Evolutionary conservation across 2,329 filamentous ascomycete species (phyloP), one percentile per base, ranked within the genome.

Genomic region (Pseudogymnoascus sp.): DNA sequence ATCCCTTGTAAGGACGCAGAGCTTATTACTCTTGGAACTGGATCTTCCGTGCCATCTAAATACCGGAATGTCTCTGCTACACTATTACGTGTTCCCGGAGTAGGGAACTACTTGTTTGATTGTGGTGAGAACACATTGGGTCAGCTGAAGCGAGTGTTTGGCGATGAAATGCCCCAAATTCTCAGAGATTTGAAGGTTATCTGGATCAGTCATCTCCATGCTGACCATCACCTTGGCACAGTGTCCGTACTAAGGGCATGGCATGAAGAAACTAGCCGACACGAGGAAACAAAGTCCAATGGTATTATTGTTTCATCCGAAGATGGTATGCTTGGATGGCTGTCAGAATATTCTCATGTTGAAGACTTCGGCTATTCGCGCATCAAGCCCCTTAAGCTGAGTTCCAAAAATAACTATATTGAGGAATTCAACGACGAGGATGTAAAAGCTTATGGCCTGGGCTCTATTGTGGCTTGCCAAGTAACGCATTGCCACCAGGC

Each of bases 11-110:
- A 83, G 35, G 87, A 97, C 68, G 85, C 87, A 0, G 92, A 97
- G 73, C 84, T 99, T 57, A 87, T 92, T 38, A 85, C 92, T 1
- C 82, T 99, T 0, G 94, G 94, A 5, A 99, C 94, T 2, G 94
- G 94, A 7, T 97, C 93, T 2, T 89, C 93, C 0, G 72, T 89
- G 14, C 94, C 94, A 1, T 96, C 91, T 35, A 95, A 95, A 72
- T 94, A 97, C 73, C 89, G 94, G 68, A 99, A 97, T 72, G 94
- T 99, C 18, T 96, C 93, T 9, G 86, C 87, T 1, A 97, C 92
- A 0, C 79, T 99, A 4, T 76, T 99, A 47, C 84, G 89, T 12
- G 87, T 96, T 2, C 94, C 94, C 6, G 89, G 86, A 3, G 83
- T 86, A 67, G 94, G 94, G n/a, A 92, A 84, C 71, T 95, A 96